Evolutionary conservation across 768 basidiomycete species (phyloP).

Genomic region (Psilocybe azurescens): DNA sequence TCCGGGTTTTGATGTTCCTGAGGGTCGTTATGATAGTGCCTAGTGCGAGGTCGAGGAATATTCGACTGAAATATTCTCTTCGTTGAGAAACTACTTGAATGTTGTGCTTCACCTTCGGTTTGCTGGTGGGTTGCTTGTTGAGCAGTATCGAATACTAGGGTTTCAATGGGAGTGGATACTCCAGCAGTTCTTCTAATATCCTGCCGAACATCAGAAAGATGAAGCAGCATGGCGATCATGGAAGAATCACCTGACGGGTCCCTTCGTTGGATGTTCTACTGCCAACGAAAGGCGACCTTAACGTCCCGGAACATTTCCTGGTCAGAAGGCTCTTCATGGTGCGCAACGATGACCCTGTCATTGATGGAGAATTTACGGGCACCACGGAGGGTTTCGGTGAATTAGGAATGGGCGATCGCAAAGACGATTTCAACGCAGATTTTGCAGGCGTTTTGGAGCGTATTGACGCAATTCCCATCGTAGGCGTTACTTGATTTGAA

Average conservation of each 20-base stretch:
- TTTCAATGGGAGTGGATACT: background rate
- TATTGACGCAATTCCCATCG: slow-evolving; percentile 30
- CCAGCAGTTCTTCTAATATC: background rate
- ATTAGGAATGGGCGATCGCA: slow-evolving; percentile 16
- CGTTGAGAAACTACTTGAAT: background rate
- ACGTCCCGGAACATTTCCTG: slow-evolving; percentile 30
- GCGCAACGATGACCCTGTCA: slow-evolving; percentile 29
- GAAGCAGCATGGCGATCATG: background rate
- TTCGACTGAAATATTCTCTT: slow-evolving; percentile 29
- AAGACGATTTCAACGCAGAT: slow-evolving; percentile 42
- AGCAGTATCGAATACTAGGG: background rate
- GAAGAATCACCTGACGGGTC: slow-evolving; percentile 24
- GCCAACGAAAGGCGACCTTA: slow-evolving; percentile 24
- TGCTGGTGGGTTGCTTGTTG: background rate
- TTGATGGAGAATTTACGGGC: slow-evolving; percentile 12
- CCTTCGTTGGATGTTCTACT: slow-evolving; percentile 21
- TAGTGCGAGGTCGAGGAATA: slow-evolving; percentile 40
- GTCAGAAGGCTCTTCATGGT: slow-evolving; percentile 37
- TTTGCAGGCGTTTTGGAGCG: slow-evolving; percentile 38
- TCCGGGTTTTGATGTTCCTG: slow-evolving; percentile 31
- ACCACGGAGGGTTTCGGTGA: slow-evolving; percentile 11
- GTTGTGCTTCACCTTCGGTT: background rate
- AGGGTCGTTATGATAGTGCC: slow-evolving; percentile 27
- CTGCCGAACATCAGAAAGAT: slow-evolving; percentile 7
- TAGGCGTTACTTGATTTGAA: slow-evolving; percentile 17